These are phyloP conservation scores for Saccharomycopsis capsularis DNA, from an alignment of 805 yeast species.

Conservation along the genomic window DNA sequence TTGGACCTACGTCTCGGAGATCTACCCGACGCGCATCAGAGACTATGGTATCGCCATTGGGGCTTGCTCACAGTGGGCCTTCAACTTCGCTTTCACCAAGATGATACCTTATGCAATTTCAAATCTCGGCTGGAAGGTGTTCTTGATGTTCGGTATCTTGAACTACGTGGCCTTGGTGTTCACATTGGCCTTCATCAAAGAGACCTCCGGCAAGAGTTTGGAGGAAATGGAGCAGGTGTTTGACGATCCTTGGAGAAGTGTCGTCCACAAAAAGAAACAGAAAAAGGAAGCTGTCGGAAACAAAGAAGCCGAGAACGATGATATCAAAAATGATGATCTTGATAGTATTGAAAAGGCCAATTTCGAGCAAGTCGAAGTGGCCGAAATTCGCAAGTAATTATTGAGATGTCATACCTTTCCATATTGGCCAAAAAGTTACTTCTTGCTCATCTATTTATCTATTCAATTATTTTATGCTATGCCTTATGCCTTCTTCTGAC, in stretches of 20 bases:
- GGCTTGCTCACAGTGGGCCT: constrained; percentile 42
- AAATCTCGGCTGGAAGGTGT: constrained; percentile 38
- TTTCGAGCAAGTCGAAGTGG: not conserved
- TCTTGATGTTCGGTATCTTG: constrained; percentile 34
- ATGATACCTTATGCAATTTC: constrained; percentile 39
- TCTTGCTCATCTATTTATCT: not conserved
- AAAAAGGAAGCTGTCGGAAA: too few species aligned
- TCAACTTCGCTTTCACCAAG: constrained; percentile 43
- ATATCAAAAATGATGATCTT: not conserved
- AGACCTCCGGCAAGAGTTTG: constrained; percentile 24
- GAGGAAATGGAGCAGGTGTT: constrained; percentile 29
- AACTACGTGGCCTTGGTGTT: constrained; percentile 37
- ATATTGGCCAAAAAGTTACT: too few species aligned
- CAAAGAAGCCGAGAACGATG: not conserved
- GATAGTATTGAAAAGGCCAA: not conserved
- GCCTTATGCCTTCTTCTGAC: too few species aligned
- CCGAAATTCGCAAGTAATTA: not conserved
- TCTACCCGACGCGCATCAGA: constrained; percentile 37
- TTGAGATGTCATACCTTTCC: too few species aligned
- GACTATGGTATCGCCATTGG: constrained; percentile 38
- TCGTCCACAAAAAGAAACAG: too few species aligned
- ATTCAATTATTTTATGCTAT: not conserved
- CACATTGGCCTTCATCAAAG: constrained; percentile 38
- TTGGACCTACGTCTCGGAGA: constrained; percentile 41
- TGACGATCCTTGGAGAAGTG: constrained; percentile 1